Evolutionary conservation across 2,329 filamentous ascomycete species (phyloP).

Genomic region (Alternaria tenuissima): DNA sequence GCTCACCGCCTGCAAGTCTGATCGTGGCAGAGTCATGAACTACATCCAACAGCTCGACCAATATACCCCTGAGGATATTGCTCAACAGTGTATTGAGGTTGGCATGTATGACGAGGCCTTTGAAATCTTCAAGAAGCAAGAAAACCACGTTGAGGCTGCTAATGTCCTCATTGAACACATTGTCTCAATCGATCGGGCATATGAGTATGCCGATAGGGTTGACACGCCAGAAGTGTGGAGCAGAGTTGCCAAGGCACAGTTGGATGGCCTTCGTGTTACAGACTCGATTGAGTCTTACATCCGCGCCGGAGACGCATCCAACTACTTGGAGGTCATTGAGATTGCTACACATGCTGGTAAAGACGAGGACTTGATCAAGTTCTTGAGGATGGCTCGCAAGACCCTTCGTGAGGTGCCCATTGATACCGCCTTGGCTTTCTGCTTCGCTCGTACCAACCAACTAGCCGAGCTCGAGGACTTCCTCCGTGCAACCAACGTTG

Average conservation of each 20-base stretch:
- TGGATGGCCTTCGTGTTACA: conserved; percentile 90
- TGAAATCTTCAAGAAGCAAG: conserved; percentile 97
- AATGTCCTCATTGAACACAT: conserved; percentile 95
- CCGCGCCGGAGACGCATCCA: conserved; percentile 88
- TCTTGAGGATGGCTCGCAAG: conserved; percentile 95
- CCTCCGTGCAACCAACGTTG: conserved; percentile 89
- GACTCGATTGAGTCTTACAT: conserved; percentile 98
- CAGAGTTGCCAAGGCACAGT: conserved; percentile 95
- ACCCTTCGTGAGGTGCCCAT: conserved; percentile 92
- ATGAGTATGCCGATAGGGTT: conserved; percentile 93
- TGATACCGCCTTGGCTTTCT: conserved; percentile 93
- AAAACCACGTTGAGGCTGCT: conserved; percentile 84
- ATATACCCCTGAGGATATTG: conserved; percentile 92
- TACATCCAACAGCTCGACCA: conserved; percentile 92
- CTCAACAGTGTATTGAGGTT: conserved; percentile 90
- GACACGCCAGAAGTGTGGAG: conserved; percentile 97
- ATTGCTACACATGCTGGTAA: conserved; percentile 94
- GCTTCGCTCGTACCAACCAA: conserved; percentile 89
- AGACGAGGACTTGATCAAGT: conserved; percentile 97
- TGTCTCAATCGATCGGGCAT: conserved; percentile 96
- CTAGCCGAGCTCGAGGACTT: conserved; percentile 96
- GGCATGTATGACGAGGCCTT: conserved; percentile 97
- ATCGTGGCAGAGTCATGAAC: conserved; percentile 92
- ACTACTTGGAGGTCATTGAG: conserved; percentile 96
- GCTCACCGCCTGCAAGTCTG: conserved; percentile 95